phyloP scores from a whole-genome alignment of 169 alveolate species.

The Babesia sp. region DNA sequence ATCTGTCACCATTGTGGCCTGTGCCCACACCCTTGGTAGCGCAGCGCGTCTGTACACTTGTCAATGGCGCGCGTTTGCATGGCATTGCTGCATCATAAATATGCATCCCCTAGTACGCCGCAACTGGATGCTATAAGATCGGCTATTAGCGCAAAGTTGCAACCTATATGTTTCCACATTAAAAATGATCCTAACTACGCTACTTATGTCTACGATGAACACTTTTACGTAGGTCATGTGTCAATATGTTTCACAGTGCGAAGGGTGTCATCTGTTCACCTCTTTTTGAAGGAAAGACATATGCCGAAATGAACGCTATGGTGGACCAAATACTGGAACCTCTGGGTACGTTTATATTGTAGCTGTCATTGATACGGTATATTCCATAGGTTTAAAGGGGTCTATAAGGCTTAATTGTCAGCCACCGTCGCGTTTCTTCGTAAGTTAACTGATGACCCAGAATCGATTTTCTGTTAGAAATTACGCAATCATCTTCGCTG shows the following conservation, averaged over 20 bases:
- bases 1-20: background rate
- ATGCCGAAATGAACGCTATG: conserved; percentile 81
- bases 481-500: conserved; percentile 74
- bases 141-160: conserved; percentile 75
- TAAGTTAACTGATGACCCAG: background rate
- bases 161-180: conserved; percentile 83
- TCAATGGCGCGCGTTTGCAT: conserved; percentile 41
- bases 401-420: conserved; percentile 78
- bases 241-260: background rate
- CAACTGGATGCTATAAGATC: conserved; percentile 68
- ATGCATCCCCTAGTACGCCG: conserved; percentile 79
- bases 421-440: conserved; percentile 78
- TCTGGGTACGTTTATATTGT: conserved; percentile 64
- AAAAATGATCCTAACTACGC: conserved; percentile 84
- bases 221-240: conserved; percentile 54
- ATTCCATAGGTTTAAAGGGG: conserved; percentile 61
- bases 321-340: conserved; percentile 77
- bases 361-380: background rate
- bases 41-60: background rate
- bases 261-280: conserved; percentile 88
- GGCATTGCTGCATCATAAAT: conserved; percentile 70
- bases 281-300: conserved; percentile 83
- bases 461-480: conserved; percentile 40
- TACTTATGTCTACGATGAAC: conserved; percentile 80
- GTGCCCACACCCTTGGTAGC: background rate